Evolutionary conservation across 1,284 basidiomycete genomes (phyloP), one percentile per base, ranked within the genome.

Genomic region (Apiotrichum gracile): DNA sequence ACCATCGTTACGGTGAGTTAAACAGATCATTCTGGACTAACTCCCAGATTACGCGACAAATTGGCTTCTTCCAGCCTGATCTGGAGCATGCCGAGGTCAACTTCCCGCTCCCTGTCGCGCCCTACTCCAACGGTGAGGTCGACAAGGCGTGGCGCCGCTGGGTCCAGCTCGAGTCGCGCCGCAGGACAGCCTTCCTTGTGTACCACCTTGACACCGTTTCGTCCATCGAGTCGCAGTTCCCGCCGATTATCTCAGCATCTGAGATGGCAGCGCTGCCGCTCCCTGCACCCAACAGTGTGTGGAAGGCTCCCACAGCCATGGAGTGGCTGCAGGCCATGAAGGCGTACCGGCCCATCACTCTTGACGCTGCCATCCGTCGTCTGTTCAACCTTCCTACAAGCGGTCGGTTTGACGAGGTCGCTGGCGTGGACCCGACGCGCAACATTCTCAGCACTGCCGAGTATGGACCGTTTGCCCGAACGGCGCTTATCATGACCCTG

Each of bases 171-270:
- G 77, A 78, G 58, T 74, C 68, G 1, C 64, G 66, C n/a, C 65
- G 68, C 7, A 68, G 76, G 21, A 75, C 76, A 9, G 72, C 71
- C 0, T 78, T 63, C 60, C 61, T 78, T 13, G 66, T 78, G 17
- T 78, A 75, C 55, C 67, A 76, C 51, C 74, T 78, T 42, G 77
- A 78, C 58, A 76, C 73, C 1, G 61, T 78, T 35, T 74, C 73
- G 4, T 68, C 72, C 4, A 61, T 78, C 50, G 77, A 78, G 55
- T 70, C 74, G 31, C 69, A 69, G 42, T 69, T 73, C 38, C 69
- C 68, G 7, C 67, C 69, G 12, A 70, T 72, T 53, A 61, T 78
- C 8, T 57, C 65, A 2, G 61, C 72, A 0, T 63, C 61, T 48
- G 76, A 78, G 49, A 29, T 76, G 2, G 64, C 70, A 0, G 54